Evolutionary conservation across 1,284 basidiomycete genomes (phyloP).

Genomic region (Ustilago nuda): DNA sequence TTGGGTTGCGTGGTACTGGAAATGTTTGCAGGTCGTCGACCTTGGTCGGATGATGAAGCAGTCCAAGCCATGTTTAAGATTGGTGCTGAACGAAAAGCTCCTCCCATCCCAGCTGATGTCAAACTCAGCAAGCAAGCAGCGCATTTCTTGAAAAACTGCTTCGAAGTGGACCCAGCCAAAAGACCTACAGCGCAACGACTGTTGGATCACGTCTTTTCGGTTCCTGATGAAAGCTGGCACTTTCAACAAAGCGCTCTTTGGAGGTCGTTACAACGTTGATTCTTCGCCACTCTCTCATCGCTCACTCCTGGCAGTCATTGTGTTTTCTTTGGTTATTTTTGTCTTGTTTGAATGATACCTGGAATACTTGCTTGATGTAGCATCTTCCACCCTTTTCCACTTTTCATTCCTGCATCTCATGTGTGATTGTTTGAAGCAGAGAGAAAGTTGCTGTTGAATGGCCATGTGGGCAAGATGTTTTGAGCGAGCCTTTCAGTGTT

Average conservation of each 20-base stretch:
- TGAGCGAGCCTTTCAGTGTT: no score
- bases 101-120: constrained; percentile 88
- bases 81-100: constrained; percentile 82
- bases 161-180: constrained; percentile 87
- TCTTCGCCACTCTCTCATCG: background rate
- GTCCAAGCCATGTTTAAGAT: constrained; percentile 95
- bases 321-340: background rate
- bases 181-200: constrained; percentile 87
- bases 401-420: background rate
- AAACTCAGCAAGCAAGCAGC: constrained; percentile 80
- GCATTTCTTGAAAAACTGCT: constrained; percentile 89
- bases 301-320: background rate
- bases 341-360: constrained; percentile 14
- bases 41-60: constrained; percentile 90
- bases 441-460: no score
- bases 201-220: constrained; percentile 82
- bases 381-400: background rate
- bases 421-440: background rate
- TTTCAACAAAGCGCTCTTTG: constrained; percentile 59
- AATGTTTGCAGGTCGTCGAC: constrained; percentile 95
- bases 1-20: constrained; percentile 96
- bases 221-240: constrained; percentile 55
- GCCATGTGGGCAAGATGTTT: no score
- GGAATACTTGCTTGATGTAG: background rate
- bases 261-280: constrained; percentile 30